Evolutionary conservation across 129 eudicot genomes (phyloP).

Genomic region (Chrysanthemum makinoi): DNA sequence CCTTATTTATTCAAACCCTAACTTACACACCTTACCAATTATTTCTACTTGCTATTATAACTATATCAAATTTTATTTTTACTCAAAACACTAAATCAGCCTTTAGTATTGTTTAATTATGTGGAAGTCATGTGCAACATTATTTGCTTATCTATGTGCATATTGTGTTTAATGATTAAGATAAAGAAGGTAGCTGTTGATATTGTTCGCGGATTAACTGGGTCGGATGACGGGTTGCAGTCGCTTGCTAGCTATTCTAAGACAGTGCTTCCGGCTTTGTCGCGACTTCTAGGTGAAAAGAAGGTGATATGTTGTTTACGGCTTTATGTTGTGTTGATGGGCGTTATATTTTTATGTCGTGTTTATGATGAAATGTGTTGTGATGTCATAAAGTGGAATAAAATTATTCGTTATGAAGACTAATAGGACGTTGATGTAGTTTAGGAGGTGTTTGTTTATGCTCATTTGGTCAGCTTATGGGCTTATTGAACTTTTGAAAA

Average conservation of each 20-base stretch:
- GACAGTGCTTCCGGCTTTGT: slow-evolving; percentile 33
- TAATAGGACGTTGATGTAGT: no score
- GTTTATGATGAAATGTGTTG: neutral
- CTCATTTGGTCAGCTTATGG: no score
- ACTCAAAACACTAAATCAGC: neutral
- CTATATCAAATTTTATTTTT: neutral
- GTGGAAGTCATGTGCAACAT: neutral
- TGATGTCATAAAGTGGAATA: neutral
- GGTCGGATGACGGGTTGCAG: slow-evolving; percentile 18
- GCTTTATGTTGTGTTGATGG: neutral
- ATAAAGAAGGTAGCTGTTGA: slow-evolving; percentile 85
- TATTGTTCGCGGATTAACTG: slow-evolving; percentile 78
- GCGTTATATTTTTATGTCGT: neutral
- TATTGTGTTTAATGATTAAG: slow-evolving; percentile 27
- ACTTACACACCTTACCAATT: neutral
- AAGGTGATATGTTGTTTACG: slow-evolving; percentile 2
- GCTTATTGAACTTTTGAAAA: no score
- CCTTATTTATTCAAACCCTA: slow-evolving; percentile 9
- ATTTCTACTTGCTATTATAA: neutral
- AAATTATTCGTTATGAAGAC: neutral
- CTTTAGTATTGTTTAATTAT: neutral
- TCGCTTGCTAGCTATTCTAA: slow-evolving; percentile 57
- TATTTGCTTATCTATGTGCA: neutral
- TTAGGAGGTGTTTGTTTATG: no score
- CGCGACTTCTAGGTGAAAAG: slow-evolving; percentile 7